A percentile compares a stretch with the other conserved stretches of the same genome.
These are phyloP conservation scores for Phaeosphaeria sp. DNA, from an alignment of 2,329 filamentous ascomycete genomes.

Conservation along the genomic window DNA sequence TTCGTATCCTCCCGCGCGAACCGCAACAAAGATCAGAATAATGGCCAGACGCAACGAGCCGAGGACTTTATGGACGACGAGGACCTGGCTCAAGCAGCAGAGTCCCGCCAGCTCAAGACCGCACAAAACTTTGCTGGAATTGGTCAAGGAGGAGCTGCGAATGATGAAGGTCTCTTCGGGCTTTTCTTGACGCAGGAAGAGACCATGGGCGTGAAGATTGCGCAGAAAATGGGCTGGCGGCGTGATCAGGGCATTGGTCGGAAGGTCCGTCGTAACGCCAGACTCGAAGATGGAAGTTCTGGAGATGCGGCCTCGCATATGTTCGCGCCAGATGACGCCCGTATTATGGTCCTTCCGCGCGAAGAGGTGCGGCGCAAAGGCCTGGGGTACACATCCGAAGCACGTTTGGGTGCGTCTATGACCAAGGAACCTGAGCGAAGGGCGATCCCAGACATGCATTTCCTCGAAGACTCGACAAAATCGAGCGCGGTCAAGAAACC, in stretches of 20 bases:
- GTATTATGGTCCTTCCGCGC: constrained; percentile 69
- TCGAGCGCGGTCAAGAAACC: constrained; percentile 41
- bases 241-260: constrained; percentile 92
- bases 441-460: constrained; percentile 27
- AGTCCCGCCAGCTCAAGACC: constrained; percentile 77
- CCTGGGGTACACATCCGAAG: constrained; percentile 70
- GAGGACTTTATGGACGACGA: constrained; percentile 99
- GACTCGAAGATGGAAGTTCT: constrained; percentile 63
- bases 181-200: constrained; percentile 77
- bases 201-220: constrained; percentile 83
- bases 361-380: constrained; percentile 73
- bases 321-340: constrained; percentile 84
- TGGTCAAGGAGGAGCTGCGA: constrained; percentile 66
- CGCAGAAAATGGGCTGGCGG: constrained; percentile 95
- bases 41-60: constrained; percentile 64
- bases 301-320: constrained; percentile 62
- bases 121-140: constrained; percentile 76
- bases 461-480: constrained; percentile 29
- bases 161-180: constrained; percentile 68
- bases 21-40: constrained; percentile 71
- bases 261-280: constrained; percentile 77
- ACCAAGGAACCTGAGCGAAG: constrained; percentile 26
- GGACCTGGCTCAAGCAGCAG: constrained; percentile 85
- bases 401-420: constrained; percentile 54
- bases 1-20: constrained; percentile 90